These are phyloP conservation scores for Talaromyces islandicus DNA, from an alignment of 2,329 filamentous ascomycete genomes.

Conservation along the genomic window DNA sequence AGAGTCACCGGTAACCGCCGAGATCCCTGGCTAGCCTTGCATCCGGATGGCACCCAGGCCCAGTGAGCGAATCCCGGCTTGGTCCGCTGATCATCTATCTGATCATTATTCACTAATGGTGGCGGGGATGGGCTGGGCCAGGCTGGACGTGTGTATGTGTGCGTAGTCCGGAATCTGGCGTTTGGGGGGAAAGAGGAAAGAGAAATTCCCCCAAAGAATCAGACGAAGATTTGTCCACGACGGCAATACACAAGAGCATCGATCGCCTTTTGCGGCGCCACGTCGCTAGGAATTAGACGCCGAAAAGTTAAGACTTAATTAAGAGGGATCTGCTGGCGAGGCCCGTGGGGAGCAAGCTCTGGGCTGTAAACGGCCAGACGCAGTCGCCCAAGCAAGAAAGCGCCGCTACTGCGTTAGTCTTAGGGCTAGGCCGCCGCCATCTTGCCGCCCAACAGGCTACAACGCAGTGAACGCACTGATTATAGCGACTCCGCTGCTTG, in stretches of 20 bases:
- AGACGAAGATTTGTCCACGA: background rate
- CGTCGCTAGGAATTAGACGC: constrained; percentile 8
- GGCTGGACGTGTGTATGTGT: background rate
- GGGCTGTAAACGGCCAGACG: background rate
- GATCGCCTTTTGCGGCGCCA: constrained; percentile 3
- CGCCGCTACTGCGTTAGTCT: background rate
- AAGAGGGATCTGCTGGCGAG: background rate
- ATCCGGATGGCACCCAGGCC: background rate
- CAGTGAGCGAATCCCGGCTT: background rate
- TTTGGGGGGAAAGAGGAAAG: background rate
- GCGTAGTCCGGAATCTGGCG: background rate
- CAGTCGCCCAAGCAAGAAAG: background rate
- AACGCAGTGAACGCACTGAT: background rate
- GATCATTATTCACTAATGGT: background rate
- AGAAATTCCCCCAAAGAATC: background rate
- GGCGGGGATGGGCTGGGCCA: background rate
- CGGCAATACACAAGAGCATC: background rate
- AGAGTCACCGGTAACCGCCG: constrained; percentile 6
- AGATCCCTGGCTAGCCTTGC: constrained; percentile 3
- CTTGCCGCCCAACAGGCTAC: constrained; percentile 6
- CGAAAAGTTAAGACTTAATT: background rate
- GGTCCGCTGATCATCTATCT: background rate
- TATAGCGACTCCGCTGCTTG: background rate
- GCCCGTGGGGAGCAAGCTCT: background rate
- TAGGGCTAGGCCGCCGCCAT: background rate